A percentile compares a stretch with the other conserved stretches of the same genome.
These are phyloP conservation scores for Geotrichum australiense DNA, from an alignment of 1,139 yeast species.

Conservation along the genomic window DNA sequence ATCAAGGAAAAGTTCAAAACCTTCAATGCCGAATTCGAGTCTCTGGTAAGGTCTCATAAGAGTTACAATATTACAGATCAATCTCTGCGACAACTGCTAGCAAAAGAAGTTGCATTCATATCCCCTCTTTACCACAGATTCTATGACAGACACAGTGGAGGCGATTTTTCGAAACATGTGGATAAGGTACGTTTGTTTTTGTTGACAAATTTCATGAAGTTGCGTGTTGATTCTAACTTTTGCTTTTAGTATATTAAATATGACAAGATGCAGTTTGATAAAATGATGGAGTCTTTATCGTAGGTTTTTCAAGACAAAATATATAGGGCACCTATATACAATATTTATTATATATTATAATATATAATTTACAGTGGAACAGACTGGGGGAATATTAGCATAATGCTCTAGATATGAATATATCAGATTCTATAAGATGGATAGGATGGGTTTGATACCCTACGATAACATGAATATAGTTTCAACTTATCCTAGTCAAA, in stretches of 20 bases:
- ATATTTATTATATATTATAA: no score
- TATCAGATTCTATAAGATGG: no score
- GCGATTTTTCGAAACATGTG: slow-evolving; percentile 68
- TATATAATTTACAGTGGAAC: no score
- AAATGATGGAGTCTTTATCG: slow-evolving; percentile 34
- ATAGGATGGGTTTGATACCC: no score
- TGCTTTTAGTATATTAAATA: slow-evolving; percentile 52
- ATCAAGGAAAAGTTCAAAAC: slow-evolving; percentile 78
- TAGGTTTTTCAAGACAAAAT: background rate
- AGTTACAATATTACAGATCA: slow-evolving; percentile 61
- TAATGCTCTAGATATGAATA: no score
- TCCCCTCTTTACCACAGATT: slow-evolving; percentile 79
- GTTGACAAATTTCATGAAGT: background rate
- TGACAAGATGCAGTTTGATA: slow-evolving; percentile 56
- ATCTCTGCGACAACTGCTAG: slow-evolving; percentile 51
- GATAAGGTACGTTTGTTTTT: slow-evolving; percentile 36
- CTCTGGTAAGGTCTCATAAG: slow-evolving; percentile 57
- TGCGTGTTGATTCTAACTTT: background rate
- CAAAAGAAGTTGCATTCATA: slow-evolving; percentile 64
- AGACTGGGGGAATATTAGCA: no score
- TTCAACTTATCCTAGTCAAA: no score
- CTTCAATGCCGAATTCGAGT: slow-evolving; percentile 80
- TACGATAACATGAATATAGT: no score
- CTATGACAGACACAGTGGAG: slow-evolving; percentile 62
- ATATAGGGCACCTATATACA: background rate